These are phyloP conservation scores for Shiraia bambusicola DNA, from an alignment of 2,329 filamentous ascomycete genomes.

Conservation along the genomic window DNA sequence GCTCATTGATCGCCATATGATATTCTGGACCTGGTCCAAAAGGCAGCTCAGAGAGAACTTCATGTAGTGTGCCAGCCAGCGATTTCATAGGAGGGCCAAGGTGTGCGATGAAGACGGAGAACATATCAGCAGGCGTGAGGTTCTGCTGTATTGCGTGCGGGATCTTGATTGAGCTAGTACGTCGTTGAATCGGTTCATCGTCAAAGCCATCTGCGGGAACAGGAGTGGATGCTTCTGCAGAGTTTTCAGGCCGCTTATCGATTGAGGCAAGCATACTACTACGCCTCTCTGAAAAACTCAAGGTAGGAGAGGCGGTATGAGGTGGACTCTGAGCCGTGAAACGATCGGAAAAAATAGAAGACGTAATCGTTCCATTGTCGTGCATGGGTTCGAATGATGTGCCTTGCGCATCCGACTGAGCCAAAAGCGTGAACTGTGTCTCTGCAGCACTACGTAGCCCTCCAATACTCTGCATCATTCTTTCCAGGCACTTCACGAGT, in stretches of 20 bases:
- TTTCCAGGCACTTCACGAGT: conserved; percentile 81
- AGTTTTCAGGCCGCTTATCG: conserved; percentile 43
- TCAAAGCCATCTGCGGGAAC: conserved; percentile 33
- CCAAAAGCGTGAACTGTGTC: conserved; percentile 82
- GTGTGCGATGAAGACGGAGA: conserved; percentile 83
- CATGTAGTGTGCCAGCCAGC: conserved; percentile 83
- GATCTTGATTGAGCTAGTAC: conserved; percentile 19
- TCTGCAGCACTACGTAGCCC: conserved; percentile 85
- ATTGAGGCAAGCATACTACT: conserved; percentile 46
- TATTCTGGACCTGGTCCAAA: conserved; percentile 70
- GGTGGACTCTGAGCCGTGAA: conserved; percentile 26
- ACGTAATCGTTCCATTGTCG: conserved; percentile 23
- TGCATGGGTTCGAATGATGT: conserved; percentile 14
- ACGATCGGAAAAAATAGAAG: conserved; percentile 28
- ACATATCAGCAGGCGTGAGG: conserved; percentile 75
- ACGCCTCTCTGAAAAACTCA: conserved; percentile 35
- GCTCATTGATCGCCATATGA: conserved; percentile 72
- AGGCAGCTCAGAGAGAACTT: conserved; percentile 83
- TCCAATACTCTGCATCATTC: conserved; percentile 83
- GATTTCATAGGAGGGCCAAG: conserved; percentile 96
- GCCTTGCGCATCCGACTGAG: conserved; percentile 53
- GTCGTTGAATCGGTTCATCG: conserved; percentile 24
- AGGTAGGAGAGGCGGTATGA: conserved; percentile 28
- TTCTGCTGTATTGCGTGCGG: conserved; percentile 31
- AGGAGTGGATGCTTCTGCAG: conserved; percentile 30